Base-by-base conservation (phyloP, 2,329 filamentous ascomycete species). In the Phoma herbarum region DNA sequence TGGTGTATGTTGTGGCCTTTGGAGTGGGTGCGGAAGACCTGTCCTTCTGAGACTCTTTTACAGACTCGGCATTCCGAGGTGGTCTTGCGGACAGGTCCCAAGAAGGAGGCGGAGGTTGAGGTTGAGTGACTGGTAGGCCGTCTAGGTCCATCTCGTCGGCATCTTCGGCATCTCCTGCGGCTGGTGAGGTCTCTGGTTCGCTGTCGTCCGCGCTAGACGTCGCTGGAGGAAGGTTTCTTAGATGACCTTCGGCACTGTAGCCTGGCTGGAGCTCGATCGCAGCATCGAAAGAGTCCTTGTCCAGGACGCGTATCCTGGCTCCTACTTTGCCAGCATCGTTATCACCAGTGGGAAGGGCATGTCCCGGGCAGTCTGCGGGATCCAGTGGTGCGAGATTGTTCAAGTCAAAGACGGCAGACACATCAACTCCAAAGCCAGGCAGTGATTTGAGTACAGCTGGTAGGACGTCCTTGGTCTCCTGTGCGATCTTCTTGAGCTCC, bases 231-330 rank as follows among this genome's bases (percentile, higher is more conserved):
- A 51, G 18, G 25, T 26, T 33, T 9, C 37, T 49, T 2, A 64
- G 16, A 37, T 68, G 65, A 5, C 51, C 47, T 11, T 55, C 39
- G 11, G 62, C 63, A 1, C 46, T 62, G 53, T 70, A 66, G 0
- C 42, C 46, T 8, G 67, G 71, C 25, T 70, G 65, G 4, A 77
- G 56, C 8, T 63, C 51, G 1, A 76, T 62, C 1, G 75, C 74
- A 26, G 68, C 69, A 53, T 77, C 75, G 39, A 76, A 72, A 0
- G 70, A 75, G 45, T 76, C 75, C 56, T 68, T 67, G 51, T 77
- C 63, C 29, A 68, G 62, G 20, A 77, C 73, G 22, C 62, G 62
- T 39, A 75, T 74, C 3, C 68, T 59, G 9, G 73, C 70, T 31
- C 68, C 69, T 25, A 62, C 65, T 31, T 45, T 51, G n/a, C 67